These are phyloP conservation scores for Obelidium mucronatum DNA, from an alignment of 192 early-diverging fungal species.

Conservation along the genomic window DNA sequence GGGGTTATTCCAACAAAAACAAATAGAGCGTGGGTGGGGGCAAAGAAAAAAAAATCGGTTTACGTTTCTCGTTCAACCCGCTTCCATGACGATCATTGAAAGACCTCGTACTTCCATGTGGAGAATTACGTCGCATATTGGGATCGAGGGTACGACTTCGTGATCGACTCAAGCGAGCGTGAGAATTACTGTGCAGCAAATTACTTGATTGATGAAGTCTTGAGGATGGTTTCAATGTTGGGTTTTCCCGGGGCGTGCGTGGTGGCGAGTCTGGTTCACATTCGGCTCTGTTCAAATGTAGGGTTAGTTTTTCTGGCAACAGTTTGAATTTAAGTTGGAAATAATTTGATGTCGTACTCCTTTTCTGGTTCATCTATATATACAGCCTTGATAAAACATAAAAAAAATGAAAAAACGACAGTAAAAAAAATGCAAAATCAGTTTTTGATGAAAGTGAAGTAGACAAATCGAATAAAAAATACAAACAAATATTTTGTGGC, in stretches of 20 bases:
- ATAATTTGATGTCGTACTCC: background rate
- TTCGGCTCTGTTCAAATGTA: too few relatives aligned
- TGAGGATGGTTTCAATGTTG: background rate
- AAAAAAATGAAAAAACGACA: too few relatives aligned
- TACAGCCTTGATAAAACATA: conserved; percentile 23
- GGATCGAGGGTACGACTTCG: background rate
- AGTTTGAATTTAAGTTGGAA: too few relatives aligned
- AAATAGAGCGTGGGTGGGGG: background rate
- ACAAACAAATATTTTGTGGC: conserved; percentile 50
- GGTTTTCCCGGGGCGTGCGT: too few relatives aligned
- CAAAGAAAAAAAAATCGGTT: background rate
- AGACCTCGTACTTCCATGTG: background rate
- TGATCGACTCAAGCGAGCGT: background rate
- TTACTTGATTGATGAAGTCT: background rate
- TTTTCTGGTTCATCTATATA: conserved; percentile 5
- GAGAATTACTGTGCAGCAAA: background rate
- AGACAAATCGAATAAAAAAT: too few relatives aligned
- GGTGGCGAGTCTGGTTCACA: too few relatives aligned
- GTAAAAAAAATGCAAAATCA: background rate
- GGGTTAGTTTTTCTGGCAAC: too few relatives aligned
- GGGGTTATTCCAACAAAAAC: too few relatives aligned
- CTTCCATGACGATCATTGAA: background rate
- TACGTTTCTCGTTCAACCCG: background rate
- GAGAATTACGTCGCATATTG: background rate
- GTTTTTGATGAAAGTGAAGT: background rate